A percentile compares a stretch with the other conserved stretches of the same genome.
Conservation (phyloP, 2,329 filamentous ascomycete genomes). For the Gaeumannomyces sp. region DNA sequence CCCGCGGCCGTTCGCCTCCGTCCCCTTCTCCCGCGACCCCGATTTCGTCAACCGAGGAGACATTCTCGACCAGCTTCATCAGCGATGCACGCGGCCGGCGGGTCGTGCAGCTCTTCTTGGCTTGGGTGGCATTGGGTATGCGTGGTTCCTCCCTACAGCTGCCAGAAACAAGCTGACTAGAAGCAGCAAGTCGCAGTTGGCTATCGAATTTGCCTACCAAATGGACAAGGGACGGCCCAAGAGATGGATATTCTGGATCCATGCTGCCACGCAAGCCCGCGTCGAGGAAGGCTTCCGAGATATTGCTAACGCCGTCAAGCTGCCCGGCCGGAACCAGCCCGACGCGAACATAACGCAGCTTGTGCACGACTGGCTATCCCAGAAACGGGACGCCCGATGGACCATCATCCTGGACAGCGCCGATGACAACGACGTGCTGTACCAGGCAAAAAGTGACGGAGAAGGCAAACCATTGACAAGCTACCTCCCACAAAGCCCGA, state of each 20-base stretch:
- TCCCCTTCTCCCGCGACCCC: constrained; percentile 25
- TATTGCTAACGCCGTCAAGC: constrained; percentile 25
- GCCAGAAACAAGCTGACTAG: background rate
- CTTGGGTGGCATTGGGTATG: constrained; percentile 26
- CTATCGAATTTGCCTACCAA: constrained; percentile 13
- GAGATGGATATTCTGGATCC: constrained; percentile 28
- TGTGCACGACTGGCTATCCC: constrained; percentile 26
- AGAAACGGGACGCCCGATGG: constrained; percentile 25
- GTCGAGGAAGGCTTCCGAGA: constrained; percentile 26
- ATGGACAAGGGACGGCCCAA: constrained; percentile 9
- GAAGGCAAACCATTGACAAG: background rate
- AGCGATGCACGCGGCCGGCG: constrained; percentile 15
- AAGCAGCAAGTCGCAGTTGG: constrained; percentile 14
- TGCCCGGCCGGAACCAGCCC: constrained; percentile 21
- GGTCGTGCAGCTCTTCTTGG: constrained; percentile 26
- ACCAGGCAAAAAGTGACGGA: background rate
- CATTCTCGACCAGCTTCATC: constrained; percentile 20
- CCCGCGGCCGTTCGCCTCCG: constrained; percentile 18
- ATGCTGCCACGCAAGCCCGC: constrained; percentile 23
- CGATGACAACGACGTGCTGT: constrained; percentile 25
- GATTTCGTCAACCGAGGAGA: constrained; percentile 25
- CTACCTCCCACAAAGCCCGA: constrained; percentile 3
- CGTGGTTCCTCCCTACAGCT: background rate
- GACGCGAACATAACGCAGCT: constrained; percentile 19
- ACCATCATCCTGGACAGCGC: constrained; percentile 31